Conservation (phyloP, 306 rosid species). For the Arachis stenosperma region DNA sequence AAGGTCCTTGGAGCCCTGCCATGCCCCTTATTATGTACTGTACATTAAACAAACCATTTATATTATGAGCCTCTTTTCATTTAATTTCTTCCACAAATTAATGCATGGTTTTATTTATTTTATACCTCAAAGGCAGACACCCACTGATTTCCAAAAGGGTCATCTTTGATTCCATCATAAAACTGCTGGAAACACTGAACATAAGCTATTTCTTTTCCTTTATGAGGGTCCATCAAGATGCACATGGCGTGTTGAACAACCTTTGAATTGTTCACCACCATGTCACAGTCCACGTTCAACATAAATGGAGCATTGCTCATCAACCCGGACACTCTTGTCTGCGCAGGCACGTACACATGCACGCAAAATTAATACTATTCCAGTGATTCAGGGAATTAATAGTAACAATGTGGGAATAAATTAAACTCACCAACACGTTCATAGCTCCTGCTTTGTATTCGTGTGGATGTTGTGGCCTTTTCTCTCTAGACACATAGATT, state of each 20-base stretch:
- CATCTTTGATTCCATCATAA: slow-evolving; percentile 63
- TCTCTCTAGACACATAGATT: slow-evolving; percentile 69
- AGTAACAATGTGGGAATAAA: too few relatives aligned
- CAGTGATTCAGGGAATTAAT: too few relatives aligned
- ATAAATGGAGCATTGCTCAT: slow-evolving; percentile 76
- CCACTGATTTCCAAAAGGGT: slow-evolving; percentile 66
- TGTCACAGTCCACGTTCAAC: slow-evolving; percentile 72
- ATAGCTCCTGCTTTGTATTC: slow-evolving; percentile 80
- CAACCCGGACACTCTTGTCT: slow-evolving; percentile 73
- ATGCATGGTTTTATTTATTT: neutral
- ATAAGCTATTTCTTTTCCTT: slow-evolving; percentile 57
- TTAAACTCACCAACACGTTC: slow-evolving; percentile 59
- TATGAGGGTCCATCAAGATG: slow-evolving; percentile 47
- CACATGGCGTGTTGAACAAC: slow-evolving; percentile 60
- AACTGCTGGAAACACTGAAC: slow-evolving; percentile 64
- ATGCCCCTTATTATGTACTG: slow-evolving; percentile 50
- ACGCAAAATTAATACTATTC: too few relatives aligned
- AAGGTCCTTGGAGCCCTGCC: slow-evolving; percentile 63
- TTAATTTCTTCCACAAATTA: too few relatives aligned
- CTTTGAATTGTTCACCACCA: slow-evolving; percentile 63
- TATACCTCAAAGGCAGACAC: slow-evolving; percentile 41
- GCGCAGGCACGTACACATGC: neutral
- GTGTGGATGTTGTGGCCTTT: slow-evolving; percentile 54
- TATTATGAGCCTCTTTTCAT: neutral
- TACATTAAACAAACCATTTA: neutral